Evolutionary conservation across 805 yeast genomes (phyloP), one percentile per base, ranked within the genome.

Genomic region (Hanseniaspora mollemarum): DNA sequence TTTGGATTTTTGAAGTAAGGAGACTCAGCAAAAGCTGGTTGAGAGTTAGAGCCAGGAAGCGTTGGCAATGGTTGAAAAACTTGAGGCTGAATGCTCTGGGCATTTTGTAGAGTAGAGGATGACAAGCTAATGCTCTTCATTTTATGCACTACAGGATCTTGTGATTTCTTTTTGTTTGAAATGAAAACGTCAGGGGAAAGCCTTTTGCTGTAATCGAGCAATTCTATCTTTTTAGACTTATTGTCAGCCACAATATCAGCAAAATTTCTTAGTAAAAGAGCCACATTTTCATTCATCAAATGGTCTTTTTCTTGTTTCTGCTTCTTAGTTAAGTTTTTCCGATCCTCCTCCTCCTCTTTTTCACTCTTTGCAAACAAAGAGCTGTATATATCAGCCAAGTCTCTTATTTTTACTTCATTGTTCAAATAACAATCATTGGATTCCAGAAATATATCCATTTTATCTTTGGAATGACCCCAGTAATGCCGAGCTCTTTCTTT

Each of bases 401-500:
- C 77, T 3, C 60, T 55, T 0, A 81, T 80, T 5, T 72, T 62
- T 1, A 82, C 56, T 19, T 68, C 65, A 37, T 71, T 71, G 26
- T 71, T 62, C 35, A 71, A 69, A 59, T 67, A 84, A 10, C 66
- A 60, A 18, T 66, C 66, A 58, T 81, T 83, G 13, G 76, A 54
- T 1, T 65, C 62, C 24, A 65, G 60, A 62, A 86, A 87, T 46
- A 67, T 60, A 8, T 68, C 67, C 55, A 80, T 70, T 8, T 69
- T 69, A 6, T 65, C 62, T 12, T 63, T 62, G 26, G 79, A 71
- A 56, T 81, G 78, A 46, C 76, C 71, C 48, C 84, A 65, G 61
- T 86, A 84, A 62, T 83, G 87, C 61, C 81, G 80, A 1, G 95
- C 95, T 60, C 95, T 71, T 62, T 86, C 94, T 55, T 83, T 90